Evolutionary conservation across 352 stramenopile species (phyloP), one percentile per base, ranked within the genome.

Genomic region (Phytopythium helicoides): DNA sequence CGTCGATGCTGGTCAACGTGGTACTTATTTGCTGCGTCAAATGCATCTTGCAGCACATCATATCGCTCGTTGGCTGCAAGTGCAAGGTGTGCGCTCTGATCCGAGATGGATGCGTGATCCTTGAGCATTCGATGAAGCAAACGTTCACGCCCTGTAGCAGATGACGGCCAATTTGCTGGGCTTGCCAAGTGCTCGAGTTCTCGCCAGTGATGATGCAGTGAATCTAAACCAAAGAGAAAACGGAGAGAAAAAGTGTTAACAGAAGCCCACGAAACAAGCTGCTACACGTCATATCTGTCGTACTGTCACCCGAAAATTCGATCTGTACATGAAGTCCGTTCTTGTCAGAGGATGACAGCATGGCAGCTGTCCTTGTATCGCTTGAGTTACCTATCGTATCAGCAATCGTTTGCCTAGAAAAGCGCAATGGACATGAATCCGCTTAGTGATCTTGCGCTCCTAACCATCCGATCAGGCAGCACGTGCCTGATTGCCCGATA

Each of bases 81-180:
- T 12, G 70, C 54, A 18, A 71, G 54, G 36, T 86, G 64, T 16
- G 62, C 39, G n/a, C 77, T 70, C 28, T 81, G 65, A 21, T 69
- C 69, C n/a, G 66, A 42, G 8, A 81, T 44, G 0, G 62, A 58
- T 0, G 66, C 65, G 21, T 89, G 78, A 18, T 89, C 77, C 39
- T 88, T 87, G n/a, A 88, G 52, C 68, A 90, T 85, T 16, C 81
- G 75, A 52, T 90, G 73, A 57, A 85, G 81, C 35, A 90, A 49
- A 11, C 73, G 61, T 3, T 87, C 72, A 34, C 79, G 76, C 16
- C 55, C 66, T n/a, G 40, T 48, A 39, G 72, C 53, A 10, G 59
- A 67, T 41, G 55, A 52, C 9, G 79, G 81, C 77, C 79, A 92
- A 35, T 88, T 86, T 1, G 38, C 50, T 25, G 67, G 57, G 12